Base-by-base conservation (phyloP, 148 eudicot genomes). In the Persicaria tinctoria region DNA sequence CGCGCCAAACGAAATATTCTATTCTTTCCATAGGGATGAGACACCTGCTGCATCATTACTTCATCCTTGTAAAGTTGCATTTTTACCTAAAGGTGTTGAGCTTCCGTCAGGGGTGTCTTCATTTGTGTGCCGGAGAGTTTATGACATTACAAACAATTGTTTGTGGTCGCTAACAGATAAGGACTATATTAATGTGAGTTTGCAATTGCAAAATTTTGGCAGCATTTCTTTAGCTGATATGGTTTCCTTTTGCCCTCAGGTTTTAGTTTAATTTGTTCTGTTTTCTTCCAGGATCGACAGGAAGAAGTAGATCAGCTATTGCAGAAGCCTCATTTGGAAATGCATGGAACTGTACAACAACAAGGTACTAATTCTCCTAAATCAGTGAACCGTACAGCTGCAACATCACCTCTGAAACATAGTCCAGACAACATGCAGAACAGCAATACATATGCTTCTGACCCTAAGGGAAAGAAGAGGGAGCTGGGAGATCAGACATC, bases 41-140 rank as follows among this genome's bases (percentile, higher is more conserved):
- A 7, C 57, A 54, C 57, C n/a, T 54, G 14, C 6, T 13, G 46
- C 11, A 6, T 32, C 10, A 63, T 44, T 45, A 63, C 10, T 32
- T 70, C 97, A 96, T 86, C 99, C 92, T 49, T 96, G 99, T 82
- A 95, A 87, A 90, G 97, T 94, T 79, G 86, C 97, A 74, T 91
- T 95, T 79, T 84, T 89, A 79, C 91, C 85, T 77, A 87, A 82
- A 87, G 97, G 96, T 81, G 91, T 78, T 79, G 92, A 92, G 77
- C 92, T 94, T 80, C 97, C 98, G 47, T 57, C 87, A 73, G 93
- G 97, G 77, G 78, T 85, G 70, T 87, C 90, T 83, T 87, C 96
- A 75, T 90, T 90, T 86, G 92, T 95, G 80, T 90, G 99, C 77
- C 85, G 96, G 55, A 96, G 91, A 68, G 93, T 92, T 75, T 92